Conservation (phyloP, 805 yeast species). For the Nakazawaea ishiwadae region DNA sequence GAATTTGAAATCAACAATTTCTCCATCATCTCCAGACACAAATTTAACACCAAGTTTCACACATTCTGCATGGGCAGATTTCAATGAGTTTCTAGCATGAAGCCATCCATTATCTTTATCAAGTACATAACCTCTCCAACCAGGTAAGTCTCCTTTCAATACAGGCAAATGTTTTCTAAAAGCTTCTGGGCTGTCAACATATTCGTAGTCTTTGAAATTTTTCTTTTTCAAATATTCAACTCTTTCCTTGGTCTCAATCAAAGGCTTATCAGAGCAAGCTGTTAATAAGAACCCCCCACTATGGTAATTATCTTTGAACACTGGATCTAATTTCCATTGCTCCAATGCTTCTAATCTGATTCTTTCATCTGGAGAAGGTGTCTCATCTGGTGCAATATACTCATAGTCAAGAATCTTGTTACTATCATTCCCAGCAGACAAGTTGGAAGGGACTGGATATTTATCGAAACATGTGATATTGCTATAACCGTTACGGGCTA, state of each 20-base stretch:
- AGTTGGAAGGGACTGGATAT: conserved; percentile 27
- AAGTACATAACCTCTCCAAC: conserved; percentile 14
- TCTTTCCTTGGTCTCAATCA: conserved; percentile 11
- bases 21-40: conserved; percentile 14
- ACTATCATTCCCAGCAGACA: conserved; percentile 32
- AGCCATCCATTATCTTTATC: conserved; percentile 25
- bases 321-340: conserved; percentile 24
- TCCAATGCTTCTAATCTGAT: conserved; percentile 26
- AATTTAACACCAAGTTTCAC: conserved; percentile 26
- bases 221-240: conserved; percentile 1
- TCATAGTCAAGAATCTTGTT: conserved; percentile 27
- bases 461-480: conserved; percentile 24
- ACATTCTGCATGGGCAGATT: conserved; percentile 19
- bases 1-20: conserved; percentile 1
- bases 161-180: conserved; percentile 14
- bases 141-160: conserved; percentile 10
- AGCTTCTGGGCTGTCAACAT: conserved; percentile 10
- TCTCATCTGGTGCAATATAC: conserved; percentile 15
- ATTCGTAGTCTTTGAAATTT: conserved; percentile 11
- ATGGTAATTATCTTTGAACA: conserved; percentile 24
- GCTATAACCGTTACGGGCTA: conserved; percentile 23
- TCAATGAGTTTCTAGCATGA: conserved; percentile 24
- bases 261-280: conserved; percentile 13
- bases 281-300: conserved; percentile 22
- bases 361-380: conserved; percentile 3